These are phyloP conservation scores for Podosphaera xanthii DNA, from an alignment of 2,329 filamentous ascomycete genomes.

Conservation along the genomic window DNA sequence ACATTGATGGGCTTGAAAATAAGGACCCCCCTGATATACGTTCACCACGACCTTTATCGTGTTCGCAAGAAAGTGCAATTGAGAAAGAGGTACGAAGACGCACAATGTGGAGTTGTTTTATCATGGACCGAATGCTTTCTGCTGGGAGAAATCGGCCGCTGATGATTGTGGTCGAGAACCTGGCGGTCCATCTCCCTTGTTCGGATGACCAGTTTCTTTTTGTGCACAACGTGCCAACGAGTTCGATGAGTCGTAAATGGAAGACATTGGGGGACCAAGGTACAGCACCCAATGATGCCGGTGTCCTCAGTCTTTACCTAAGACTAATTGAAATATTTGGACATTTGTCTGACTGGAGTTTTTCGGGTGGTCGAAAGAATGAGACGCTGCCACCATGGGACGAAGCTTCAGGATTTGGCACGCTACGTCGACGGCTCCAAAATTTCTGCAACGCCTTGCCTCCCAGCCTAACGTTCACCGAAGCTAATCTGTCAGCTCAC, in stretches of 20 bases:
- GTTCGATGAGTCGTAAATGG: conserved; percentile 19
- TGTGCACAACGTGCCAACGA: conserved; percentile 31
- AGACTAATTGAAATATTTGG: conserved; percentile 36
- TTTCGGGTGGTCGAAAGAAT: conserved; percentile 26
- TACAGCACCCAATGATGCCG: conserved; percentile 9
- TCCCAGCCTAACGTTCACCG: conserved; percentile 27
- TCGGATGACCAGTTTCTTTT: conserved; percentile 42
- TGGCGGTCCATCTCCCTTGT: conserved; percentile 44
- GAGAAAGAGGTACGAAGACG: conserved; percentile 40
- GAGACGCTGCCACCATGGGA: conserved; percentile 37
- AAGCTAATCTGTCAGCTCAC: conserved; percentile 40
- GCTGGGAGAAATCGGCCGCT: conserved; percentile 37
- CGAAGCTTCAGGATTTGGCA: conserved; percentile 27
- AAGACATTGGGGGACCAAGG: neutral
- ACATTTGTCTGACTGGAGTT: conserved; percentile 32
- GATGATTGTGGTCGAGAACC: conserved; percentile 33
- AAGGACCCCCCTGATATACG: conserved; percentile 5
- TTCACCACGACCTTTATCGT: conserved; percentile 7
- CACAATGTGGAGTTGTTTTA: conserved; percentile 54
- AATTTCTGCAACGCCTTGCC: conserved; percentile 32
- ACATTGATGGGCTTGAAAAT: conserved; percentile 23
- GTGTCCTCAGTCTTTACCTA: conserved; percentile 25
- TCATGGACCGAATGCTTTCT: conserved; percentile 46
- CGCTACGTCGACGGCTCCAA: conserved; percentile 27
- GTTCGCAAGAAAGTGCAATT: conserved; percentile 22